Evolutionary conservation across 2,329 filamentous ascomycete genomes (phyloP), one percentile per base, ranked within the genome.

Genomic region (Pyrenophora seminiperda): DNA sequence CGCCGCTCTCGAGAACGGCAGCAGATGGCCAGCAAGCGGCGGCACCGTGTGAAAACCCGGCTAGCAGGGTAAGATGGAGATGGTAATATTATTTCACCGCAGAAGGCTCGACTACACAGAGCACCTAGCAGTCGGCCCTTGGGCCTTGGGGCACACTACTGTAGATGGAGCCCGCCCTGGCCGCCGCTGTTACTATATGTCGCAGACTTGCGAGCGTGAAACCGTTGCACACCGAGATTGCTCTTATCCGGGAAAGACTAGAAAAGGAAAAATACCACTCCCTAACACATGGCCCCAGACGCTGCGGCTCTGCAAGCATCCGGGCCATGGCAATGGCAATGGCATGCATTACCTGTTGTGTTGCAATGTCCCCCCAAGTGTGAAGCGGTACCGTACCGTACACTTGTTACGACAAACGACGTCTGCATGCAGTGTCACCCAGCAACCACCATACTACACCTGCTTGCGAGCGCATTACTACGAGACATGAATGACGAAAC

Each of bases 181-280:
- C 48, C 48, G 41, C 48, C 24, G 14, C 39, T 44, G 19, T n/a
- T n/a, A n/a, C n/a, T n/a, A n/a, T 20, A 48, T 39, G 56, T 58
- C 54, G 43, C 56, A 60, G 50, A 37, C 43, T 33, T 20, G 9
- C 31, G 29, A 30, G 42, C 41, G 39, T 57, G 54, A 49, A 58
- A 55, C 54, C 22, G 19, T 33, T 33, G 18, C 39, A 37, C 41
- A n/a, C 33, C 14, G 19, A 22, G 11, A 27, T 38, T 19, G 36
- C 29, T 9, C 14, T 27, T 33, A 14, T 13, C 22, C 19, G 15
- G 14, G 33, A 41, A 4, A 38, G 18, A 5, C 18, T 15, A 27
- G 19, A 33, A 41, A 3, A 33, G 20, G 17, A 9, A 27, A 47
- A 41, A 14, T 17, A 29, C 19, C 37, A 7, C 24, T 43, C 37